Conservation (phyloP, 768 basidiomycete genomes). For the Cubamyces sp. region DNA sequence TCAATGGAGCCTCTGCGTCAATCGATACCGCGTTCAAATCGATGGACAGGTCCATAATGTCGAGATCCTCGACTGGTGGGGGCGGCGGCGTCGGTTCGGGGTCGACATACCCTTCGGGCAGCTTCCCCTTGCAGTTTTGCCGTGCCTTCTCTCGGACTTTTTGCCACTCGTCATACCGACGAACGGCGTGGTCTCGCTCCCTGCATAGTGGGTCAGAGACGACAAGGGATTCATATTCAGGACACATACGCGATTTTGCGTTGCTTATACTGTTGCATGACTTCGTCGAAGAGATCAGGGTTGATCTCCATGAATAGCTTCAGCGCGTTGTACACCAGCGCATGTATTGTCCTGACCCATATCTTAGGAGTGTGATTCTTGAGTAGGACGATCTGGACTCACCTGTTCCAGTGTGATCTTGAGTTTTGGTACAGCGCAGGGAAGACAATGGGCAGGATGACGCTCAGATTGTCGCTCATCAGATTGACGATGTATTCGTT, state of each 20-base stretch:
- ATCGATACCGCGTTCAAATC: conserved; percentile 86
- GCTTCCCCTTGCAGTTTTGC: conserved; percentile 66
- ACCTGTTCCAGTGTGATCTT: conserved; percentile 99
- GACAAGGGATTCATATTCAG: not conserved
- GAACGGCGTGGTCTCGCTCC: conserved; percentile 84
- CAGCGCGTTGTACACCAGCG: conserved; percentile 98
- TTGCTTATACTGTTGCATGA: conserved; percentile 92
- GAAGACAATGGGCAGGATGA: conserved; percentile 95
- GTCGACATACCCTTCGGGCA: conserved; percentile 74
- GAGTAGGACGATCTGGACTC: conserved; percentile 34
- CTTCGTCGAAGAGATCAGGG: conserved; percentile 92
- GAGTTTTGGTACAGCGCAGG: conserved; percentile 95
- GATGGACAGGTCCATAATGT: conserved; percentile 87
- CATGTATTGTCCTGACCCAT: conserved; percentile 87
- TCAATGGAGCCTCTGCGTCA: conserved; percentile 59
- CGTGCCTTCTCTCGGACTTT: conserved; percentile 78
- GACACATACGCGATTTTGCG: conserved; percentile 76
- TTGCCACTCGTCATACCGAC: conserved; percentile 90
- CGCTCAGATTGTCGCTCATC: conserved; percentile 92
- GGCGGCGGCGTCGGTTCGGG: conserved; percentile 76
- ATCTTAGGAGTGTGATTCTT: conserved; percentile 2
- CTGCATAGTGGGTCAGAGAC: conserved; percentile 43
- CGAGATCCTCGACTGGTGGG: conserved; percentile 79
- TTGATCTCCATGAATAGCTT: conserved; percentile 99
- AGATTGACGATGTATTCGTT: conserved; percentile 99